Conservation (phyloP, 148 eudicot species). For the Tetragonia tetragonoides region DNA sequence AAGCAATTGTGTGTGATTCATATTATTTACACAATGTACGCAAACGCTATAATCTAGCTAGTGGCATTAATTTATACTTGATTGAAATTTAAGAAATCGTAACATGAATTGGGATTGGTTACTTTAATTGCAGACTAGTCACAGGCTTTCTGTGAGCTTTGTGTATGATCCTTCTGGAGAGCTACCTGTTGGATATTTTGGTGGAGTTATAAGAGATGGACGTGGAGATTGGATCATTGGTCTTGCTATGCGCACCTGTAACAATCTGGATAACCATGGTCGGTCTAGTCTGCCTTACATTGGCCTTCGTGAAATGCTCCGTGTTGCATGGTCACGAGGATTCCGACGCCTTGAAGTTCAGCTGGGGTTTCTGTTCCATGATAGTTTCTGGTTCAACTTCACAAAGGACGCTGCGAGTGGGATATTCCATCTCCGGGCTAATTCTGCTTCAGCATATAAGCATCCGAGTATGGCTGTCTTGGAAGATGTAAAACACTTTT, state of each 20-base stretch:
- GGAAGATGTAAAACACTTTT: constrained; percentile 8
- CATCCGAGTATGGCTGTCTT: not conserved
- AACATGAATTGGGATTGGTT: too few species aligned
- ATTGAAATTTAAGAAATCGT: too few species aligned
- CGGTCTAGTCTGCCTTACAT: not conserved
- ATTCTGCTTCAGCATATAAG: not conserved
- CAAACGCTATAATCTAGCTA: too few species aligned
- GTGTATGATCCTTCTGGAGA: constrained; percentile 1
- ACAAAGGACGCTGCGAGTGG: not conserved
- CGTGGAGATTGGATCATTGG: constrained; percentile 5
- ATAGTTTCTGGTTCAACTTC: not conserved
- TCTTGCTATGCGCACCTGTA: not conserved
- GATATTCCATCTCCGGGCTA: not conserved
- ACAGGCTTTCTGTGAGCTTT: constrained; percentile 8
- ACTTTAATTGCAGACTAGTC: too few species aligned
- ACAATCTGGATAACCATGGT: not conserved
- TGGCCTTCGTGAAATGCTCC: constrained; percentile 13
- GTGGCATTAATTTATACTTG: too few species aligned
- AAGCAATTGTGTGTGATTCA: too few species aligned
- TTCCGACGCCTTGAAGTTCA: constrained; percentile 9
- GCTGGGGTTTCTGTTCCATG: constrained; percentile 7
- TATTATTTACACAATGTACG: too few species aligned
- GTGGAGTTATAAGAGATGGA: not conserved
- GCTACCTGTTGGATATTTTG: not conserved
- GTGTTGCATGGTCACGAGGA: constrained; percentile 13